Evolutionary conservation across 768 basidiomycete genomes (phyloP).

Genomic region (Lactifluus pinguis): DNA sequence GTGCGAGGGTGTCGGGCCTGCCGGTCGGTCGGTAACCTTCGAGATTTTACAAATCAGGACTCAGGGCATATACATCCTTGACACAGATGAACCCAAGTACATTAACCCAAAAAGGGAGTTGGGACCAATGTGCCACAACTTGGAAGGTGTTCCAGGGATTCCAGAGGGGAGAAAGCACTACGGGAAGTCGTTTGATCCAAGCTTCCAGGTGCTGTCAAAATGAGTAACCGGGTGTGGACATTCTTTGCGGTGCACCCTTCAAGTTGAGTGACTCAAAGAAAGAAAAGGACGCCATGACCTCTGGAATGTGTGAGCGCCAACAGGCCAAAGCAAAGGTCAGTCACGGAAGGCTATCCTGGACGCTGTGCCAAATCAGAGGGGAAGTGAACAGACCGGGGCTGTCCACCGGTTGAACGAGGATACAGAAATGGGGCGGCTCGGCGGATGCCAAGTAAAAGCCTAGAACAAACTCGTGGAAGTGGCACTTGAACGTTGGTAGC

Average conservation of each 20-base stretch:
- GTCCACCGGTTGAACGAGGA: background rate
- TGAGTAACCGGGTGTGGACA: background rate
- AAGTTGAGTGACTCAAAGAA: background rate
- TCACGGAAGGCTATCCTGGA: background rate
- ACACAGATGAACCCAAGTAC: background rate
- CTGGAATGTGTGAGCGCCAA: background rate
- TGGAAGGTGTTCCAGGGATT: background rate
- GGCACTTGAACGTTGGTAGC: background rate
- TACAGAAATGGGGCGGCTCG: background rate
- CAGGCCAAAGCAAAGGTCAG: background rate
- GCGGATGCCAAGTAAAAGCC: background rate
- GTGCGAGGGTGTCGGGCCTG: background rate
- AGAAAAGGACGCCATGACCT: background rate
- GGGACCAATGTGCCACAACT: background rate
- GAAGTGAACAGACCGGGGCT: background rate
- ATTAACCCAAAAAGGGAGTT: background rate
- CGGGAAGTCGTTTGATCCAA: background rate
- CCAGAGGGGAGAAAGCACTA: background rate
- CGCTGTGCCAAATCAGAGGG: no score
- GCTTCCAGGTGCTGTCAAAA: background rate
- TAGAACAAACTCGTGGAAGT: background rate
- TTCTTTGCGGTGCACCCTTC: no score
- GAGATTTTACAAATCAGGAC: background rate
- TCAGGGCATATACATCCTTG: background rate
- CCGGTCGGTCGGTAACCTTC: background rate